These are phyloP conservation scores for Colletotrichum sp. DNA, from an alignment of 2,329 filamentous ascomycete species.

Conservation along the genomic window DNA sequence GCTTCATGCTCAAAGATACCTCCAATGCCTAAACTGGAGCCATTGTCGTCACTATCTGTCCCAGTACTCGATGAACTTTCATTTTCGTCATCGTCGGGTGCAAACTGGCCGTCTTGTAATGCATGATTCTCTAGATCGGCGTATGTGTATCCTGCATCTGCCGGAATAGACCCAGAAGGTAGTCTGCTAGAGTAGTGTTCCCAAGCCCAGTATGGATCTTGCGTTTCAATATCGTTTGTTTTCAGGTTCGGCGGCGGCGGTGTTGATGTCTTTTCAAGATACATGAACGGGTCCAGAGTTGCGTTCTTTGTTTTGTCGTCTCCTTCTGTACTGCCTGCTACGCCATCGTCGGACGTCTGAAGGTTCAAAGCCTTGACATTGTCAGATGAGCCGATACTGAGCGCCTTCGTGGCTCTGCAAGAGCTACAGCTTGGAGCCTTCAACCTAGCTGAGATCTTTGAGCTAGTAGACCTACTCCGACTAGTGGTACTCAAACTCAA, in stretches of 20 bases:
- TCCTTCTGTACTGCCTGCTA: not conserved
- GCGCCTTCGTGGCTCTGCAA: not conserved
- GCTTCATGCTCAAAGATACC: not conserved
- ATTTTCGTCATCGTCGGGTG: not conserved
- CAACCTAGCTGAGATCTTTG: not conserved
- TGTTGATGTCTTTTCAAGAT: not conserved
- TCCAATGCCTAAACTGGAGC: not conserved
- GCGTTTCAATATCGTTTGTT: not conserved
- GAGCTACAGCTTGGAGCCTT: not conserved
- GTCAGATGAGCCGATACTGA: not conserved
- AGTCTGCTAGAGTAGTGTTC: not conserved
- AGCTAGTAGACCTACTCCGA: not conserved
- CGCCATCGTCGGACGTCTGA: not conserved
- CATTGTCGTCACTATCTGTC: not conserved
- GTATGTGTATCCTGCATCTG: not conserved
- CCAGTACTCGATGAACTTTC: not conserved
- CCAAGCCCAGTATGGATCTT: not conserved
- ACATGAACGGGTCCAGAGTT: not conserved
- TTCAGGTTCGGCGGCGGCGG: not conserved
- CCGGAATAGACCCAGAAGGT: not conserved
- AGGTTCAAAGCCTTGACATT: not conserved
- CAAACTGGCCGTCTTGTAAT: not conserved
- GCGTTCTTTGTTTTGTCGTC: not conserved
- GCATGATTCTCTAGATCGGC: not conserved
- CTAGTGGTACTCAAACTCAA: not conserved